These are phyloP conservation scores for Vitis labrusca DNA, from an alignment of 164 flowering plant genomes.

Conservation along the genomic window DNA sequence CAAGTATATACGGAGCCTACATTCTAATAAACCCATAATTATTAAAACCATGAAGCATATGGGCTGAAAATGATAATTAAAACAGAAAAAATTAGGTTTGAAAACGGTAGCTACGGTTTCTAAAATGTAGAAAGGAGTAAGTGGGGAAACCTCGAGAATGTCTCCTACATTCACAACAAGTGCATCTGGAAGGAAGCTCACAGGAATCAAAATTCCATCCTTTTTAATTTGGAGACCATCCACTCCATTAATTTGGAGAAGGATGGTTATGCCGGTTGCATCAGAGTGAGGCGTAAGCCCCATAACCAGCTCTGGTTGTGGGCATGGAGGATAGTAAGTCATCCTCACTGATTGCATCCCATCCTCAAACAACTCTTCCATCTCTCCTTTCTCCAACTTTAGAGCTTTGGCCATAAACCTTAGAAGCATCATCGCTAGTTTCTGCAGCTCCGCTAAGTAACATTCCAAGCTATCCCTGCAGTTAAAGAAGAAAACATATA, in stretches of 20 bases:
- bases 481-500: not conserved
- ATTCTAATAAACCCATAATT: too few relatives aligned
- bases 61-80: too few relatives aligned
- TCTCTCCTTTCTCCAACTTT: conserved; percentile 20
- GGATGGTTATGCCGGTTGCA: conserved; percentile 32
- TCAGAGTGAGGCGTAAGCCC: conserved; percentile 47
- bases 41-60: too few relatives aligned
- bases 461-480: conserved; percentile 24
- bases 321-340: conserved; percentile 48
- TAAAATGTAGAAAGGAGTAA: too few relatives aligned
- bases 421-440: conserved; percentile 19
- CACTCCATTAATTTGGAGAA: conserved; percentile 34
- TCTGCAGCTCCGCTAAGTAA: conserved; percentile 22
- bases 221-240: conserved; percentile 43
- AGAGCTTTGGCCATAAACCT: conserved; percentile 19
- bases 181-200: conserved; percentile 25
- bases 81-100: too few relatives aligned
- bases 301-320: conserved; percentile 36
- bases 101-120: too few relatives aligned
- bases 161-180: conserved; percentile 47
- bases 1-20: not conserved
- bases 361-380: conserved; percentile 30
- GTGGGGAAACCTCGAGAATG: conserved; percentile 4
- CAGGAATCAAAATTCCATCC: conserved; percentile 41
- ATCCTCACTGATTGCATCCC: conserved; percentile 40